Evolutionary conservation across 371 early-diverging fungal species (phyloP).

Genomic region (Syncephalis plumigaleata): DNA sequence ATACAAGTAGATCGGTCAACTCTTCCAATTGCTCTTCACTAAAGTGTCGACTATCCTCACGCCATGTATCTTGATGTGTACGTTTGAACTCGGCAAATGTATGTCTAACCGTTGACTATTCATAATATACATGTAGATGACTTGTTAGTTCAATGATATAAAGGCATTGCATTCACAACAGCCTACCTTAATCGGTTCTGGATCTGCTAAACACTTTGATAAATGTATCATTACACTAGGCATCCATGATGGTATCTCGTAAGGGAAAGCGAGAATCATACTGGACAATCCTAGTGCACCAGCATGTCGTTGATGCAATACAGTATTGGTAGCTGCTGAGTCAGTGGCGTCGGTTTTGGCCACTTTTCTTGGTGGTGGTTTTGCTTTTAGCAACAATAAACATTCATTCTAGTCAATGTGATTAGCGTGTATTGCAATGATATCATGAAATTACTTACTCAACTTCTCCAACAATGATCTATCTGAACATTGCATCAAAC

Average conservation of each 20-base stretch:
- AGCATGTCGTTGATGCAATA: constrained; percentile 43
- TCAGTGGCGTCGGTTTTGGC: constrained; percentile 16
- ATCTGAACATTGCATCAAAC: constrained; percentile 64
- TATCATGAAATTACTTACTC: no score
- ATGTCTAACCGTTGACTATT: constrained; percentile 56
- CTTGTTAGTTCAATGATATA: no score
- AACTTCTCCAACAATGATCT: not conserved
- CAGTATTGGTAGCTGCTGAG: no score
- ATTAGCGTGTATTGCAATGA: no score
- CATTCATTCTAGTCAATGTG: constrained; percentile 11
- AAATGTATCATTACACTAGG: constrained; percentile 58
- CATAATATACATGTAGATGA: no score
- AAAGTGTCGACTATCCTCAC: constrained; percentile 64
- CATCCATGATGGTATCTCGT: constrained; percentile 83
- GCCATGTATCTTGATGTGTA: constrained; percentile 91
- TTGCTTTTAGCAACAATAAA: constrained; percentile 12
- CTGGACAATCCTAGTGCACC: constrained; percentile 77
- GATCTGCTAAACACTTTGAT: constrained; percentile 65
- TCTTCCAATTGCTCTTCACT: constrained; percentile 55
- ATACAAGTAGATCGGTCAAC: constrained; percentile 72
- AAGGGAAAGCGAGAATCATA: constrained; percentile 75
- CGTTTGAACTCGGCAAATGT: constrained; percentile 81
- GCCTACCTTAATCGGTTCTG: constrained; percentile 40
- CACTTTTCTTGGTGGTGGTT: constrained; percentile 25
- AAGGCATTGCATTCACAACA: no score